Base-by-base conservation (phyloP, 2,329 filamentous ascomycete species). In the Fonsecaea multimorphosa region DNA sequence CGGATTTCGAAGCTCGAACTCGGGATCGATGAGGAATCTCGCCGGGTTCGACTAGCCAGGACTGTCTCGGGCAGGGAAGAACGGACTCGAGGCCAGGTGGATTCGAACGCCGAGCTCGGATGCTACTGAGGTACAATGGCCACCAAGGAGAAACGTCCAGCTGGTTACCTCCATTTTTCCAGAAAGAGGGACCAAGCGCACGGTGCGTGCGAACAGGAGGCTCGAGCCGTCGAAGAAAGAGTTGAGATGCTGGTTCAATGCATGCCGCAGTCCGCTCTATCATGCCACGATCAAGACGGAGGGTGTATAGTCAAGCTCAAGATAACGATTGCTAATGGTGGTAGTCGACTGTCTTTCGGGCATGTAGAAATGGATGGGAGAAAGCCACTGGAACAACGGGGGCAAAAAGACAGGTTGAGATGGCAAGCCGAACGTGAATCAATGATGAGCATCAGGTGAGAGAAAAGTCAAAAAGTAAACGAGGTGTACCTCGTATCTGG, bases 221-320 rank as follows among this genome's bases (percentile, higher is more conserved):
- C 66, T 78, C 77, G 60, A 78, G 71, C 68, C 78, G 76, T 69
- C 76, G 77, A 67, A 81, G 73, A 68, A 82, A 73, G 76, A 78
- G 77, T 75, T 80, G 77, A 72, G 80, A 79, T 73, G 80, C 81
- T 76, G 76, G 80, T 75, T 83, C 81, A 74, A 83, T 76, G 74
- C 78, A 81, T 77, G 80, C 77, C 66, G 79, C 77, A 71, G 81
- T 78, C 74, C 81, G 80, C 80, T 83, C 81, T 74, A 84, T 80
- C 82, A 84, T 84, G 75, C 78, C 81, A 78, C 76, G 51, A 61
- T 24, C 19, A 32, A 54, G 51, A 54, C 7, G 14, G 51, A 32
- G n/a, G 51, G 22, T 4, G 12, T 34, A n/a, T 8, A 32, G 51
- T 31, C 51, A 24, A 54, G 51, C 27, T 32, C 51, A n/a, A 27